Conservation (phyloP, 345 rosid species). For the Eucalyptus erythrocorys region DNA sequence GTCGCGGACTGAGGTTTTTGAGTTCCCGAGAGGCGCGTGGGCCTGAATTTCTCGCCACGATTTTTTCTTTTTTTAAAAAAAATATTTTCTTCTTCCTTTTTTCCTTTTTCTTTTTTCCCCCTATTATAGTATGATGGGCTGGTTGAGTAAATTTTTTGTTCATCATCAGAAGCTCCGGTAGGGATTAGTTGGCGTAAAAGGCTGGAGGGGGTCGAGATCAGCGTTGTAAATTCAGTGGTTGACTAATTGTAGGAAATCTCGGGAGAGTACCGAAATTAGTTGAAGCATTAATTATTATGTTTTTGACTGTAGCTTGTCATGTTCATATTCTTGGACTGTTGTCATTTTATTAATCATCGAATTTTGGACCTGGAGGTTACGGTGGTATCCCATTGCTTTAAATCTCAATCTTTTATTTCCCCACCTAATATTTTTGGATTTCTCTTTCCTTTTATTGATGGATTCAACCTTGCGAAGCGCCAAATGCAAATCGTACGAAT, state of each 20-base stretch:
- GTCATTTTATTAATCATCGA: neutral
- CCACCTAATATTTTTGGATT: neutral
- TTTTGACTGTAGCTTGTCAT: neutral
- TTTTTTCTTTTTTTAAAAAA: neutral
- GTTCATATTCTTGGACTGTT: neutral
- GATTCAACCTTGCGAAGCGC: neutral
- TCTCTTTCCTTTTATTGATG: neutral
- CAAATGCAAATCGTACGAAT: neutral
- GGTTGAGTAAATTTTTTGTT: neutral
- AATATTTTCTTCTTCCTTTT: neutral
- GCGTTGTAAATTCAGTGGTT: conserved; percentile 14
- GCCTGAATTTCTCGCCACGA: neutral
- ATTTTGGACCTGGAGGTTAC: neutral
- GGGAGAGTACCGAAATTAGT: neutral
- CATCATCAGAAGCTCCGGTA: neutral
- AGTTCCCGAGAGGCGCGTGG: neutral
- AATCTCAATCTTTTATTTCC: neutral
- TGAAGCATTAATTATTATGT: neutral
- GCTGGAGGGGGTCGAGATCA: neutral
- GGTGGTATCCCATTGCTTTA: neutral
- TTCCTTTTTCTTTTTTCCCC: too few relatives aligned
- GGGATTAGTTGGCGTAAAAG: neutral
- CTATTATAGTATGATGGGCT: neutral
- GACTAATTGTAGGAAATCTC: conserved; percentile 3
- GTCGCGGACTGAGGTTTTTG: conserved; percentile 7